Evolutionary conservation across 2,329 filamentous ascomycete genomes (phyloP).

Genomic region (Pseudocercospora fuligena): DNA sequence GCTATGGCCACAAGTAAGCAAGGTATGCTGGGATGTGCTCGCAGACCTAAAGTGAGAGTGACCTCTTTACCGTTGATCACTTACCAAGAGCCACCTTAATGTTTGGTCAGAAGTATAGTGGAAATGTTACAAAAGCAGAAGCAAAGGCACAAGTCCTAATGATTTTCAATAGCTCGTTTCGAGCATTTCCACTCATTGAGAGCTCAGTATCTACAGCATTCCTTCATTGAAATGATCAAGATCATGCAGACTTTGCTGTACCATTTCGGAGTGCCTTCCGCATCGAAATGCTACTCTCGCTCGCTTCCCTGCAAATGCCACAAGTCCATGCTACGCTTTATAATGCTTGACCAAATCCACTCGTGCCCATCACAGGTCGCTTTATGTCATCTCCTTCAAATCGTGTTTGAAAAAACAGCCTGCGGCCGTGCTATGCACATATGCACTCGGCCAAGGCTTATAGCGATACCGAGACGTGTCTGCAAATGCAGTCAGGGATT

Average conservation of each 20-base stretch:
- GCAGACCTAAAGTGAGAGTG: no score
- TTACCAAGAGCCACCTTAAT: no score
- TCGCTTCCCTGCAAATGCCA: not conserved
- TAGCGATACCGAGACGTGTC: slow-evolving; percentile 18
- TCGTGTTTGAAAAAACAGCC: slow-evolving; percentile 32
- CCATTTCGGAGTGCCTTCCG: not conserved
- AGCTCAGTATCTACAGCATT: not conserved
- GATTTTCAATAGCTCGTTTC: not conserved
- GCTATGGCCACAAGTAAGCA: no score
- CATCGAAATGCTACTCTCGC: not conserved
- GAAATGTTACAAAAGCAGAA: no score
- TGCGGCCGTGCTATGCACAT: slow-evolving; percentile 24
- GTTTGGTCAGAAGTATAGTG: no score
- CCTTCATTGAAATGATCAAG: not conserved
- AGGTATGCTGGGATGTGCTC: no score
- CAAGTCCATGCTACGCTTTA: not conserved
- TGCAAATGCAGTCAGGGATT: slow-evolving; percentile 23
- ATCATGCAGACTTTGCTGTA: not conserved
- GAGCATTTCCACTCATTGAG: not conserved
- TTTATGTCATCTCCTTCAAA: slow-evolving; percentile 4
- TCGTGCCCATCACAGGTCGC: not conserved
- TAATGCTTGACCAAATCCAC: not conserved
- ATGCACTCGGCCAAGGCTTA: slow-evolving; percentile 28
- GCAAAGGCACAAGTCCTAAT: no score
- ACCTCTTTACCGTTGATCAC: no score